Conservation (phyloP, 495 filamentous ascomycete genomes). For the Margaritispora aquatica region DNA sequence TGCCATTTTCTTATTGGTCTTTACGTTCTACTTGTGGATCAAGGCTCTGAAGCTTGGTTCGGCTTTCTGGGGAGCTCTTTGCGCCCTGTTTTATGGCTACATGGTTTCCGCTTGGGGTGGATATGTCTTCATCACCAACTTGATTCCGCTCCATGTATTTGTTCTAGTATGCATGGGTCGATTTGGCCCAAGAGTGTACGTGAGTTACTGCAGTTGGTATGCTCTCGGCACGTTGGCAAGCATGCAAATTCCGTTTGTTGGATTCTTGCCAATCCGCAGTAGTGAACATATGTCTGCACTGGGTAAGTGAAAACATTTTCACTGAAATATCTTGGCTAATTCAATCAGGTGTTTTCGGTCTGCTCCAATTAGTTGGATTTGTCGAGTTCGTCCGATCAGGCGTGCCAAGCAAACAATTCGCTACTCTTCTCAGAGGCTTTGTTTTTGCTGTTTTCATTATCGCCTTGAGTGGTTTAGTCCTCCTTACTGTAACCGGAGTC, state of each 20-base stretch:
- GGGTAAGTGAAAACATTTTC: slow-evolving; percentile 46
- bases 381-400: slow-evolving; percentile 84
- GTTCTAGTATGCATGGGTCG: slow-evolving; percentile 95
- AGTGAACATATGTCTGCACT: slow-evolving; percentile 98
- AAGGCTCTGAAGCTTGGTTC: slow-evolving; percentile 95
- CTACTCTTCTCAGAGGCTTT: slow-evolving; percentile 71
- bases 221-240: slow-evolving; percentile 92
- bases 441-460: slow-evolving; percentile 70
- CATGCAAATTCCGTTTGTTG: slow-evolving; percentile 99
- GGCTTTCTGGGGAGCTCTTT: slow-evolving; percentile 89
- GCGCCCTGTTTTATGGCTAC: slow-evolving; percentile 97
- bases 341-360: slow-evolving; percentile 78
- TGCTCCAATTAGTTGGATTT: slow-evolving; percentile 90
- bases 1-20: slow-evolving; percentile 96
- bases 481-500: slow-evolving; percentile 78
- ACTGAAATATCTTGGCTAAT: slow-evolving; percentile 27
- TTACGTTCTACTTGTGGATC: slow-evolving; percentile 99
- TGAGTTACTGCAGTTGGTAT: slow-evolving; percentile 97
- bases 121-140: slow-evolving; percentile 99
- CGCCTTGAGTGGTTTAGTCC: slow-evolving; percentile 65
- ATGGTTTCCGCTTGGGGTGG: slow-evolving; percentile 99
- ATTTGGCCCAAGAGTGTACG: slow-evolving; percentile 89
- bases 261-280: slow-evolving; percentile 91
- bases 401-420: slow-evolving; percentile 89
- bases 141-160: slow-evolving; percentile 93